A percentile compares a stretch with the other conserved stretches of the same genome.
Evolutionary conservation across 257 asterid species (phyloP).

Genomic region (Jasminum sambac): DNA sequence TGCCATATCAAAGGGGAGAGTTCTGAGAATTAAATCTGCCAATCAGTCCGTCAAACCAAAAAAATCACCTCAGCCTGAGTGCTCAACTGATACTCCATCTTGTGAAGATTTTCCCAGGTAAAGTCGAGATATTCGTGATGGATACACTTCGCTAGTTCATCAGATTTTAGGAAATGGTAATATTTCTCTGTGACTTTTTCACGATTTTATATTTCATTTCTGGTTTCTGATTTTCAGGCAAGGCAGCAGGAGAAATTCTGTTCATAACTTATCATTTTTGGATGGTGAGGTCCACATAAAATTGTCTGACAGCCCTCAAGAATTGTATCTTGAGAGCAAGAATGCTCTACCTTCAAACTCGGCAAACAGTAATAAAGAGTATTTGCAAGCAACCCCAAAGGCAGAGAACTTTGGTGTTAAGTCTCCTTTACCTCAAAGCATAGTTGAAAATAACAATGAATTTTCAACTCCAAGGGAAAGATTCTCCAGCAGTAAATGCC

Average conservation of each 20-base stretch:
- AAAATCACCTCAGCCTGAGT: conserved; percentile 28
- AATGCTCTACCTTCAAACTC: conserved; percentile 27
- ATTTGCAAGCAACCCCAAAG: conserved; percentile 20
- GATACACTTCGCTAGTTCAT: neutral
- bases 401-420: conserved; percentile 25
- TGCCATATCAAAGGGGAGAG: conserved; percentile 50
- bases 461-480: conserved; percentile 27
- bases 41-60: conserved; percentile 39
- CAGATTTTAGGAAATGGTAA: neutral
- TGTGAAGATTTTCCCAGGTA: conserved; percentile 36
- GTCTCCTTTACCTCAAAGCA: conserved; percentile 33
- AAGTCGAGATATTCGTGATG: conserved; percentile 20
- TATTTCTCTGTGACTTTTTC: neutral
- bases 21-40: conserved; percentile 46
- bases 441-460: conserved; percentile 21
- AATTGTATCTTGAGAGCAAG: conserved; percentile 27
- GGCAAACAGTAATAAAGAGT: conserved; percentile 22
- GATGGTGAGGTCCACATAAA: conserved; percentile 35
- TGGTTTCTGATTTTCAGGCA: conserved; percentile 39
- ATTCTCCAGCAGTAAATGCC: conserved; percentile 18
- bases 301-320: conserved; percentile 12
- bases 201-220: neutral
- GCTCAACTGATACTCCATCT: conserved; percentile 23
- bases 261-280: conserved; percentile 28
- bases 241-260: conserved; percentile 46